Conservation (phyloP, 768 basidiomycete species). For the Lentinula detonsa region DNA sequence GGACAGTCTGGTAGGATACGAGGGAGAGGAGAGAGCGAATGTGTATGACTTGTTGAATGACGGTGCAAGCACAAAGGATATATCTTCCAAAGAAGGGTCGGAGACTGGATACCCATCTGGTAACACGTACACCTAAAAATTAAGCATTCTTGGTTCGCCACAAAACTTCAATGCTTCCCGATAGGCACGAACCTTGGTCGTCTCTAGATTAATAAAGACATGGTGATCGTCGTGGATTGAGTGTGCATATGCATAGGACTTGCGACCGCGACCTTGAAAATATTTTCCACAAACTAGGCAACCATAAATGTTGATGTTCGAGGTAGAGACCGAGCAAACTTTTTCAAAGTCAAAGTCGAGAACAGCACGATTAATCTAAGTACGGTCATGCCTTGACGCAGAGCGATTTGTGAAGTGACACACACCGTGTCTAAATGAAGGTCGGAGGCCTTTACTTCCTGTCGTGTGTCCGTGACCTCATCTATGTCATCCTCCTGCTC, state of each 20-base stretch:
- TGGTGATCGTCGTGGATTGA: constrained; percentile 98
- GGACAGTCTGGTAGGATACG: constrained; percentile 63
- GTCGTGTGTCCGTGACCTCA: constrained; percentile 16
- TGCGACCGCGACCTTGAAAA: constrained; percentile 93
- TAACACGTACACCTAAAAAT: constrained; percentile 84
- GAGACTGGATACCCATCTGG: constrained; percentile 96
- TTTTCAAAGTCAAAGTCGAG: constrained; percentile 99
- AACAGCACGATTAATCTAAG: constrained; percentile 79
- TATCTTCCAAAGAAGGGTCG: constrained; percentile 95
- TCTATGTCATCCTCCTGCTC: constrained; percentile 21
- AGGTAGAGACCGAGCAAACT: constrained; percentile 93
- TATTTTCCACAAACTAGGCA: constrained; percentile 99
- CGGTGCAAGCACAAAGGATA: constrained; percentile 84
- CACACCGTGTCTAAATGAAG: constrained; percentile 92
- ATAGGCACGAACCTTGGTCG: constrained; percentile 66
- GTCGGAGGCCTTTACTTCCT: constrained; percentile 60
- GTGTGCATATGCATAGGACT: constrained; percentile 93
- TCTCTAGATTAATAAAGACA: constrained; percentile 94
- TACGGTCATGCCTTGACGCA: background rate
- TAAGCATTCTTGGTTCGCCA: background rate
- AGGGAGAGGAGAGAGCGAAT: constrained; percentile 48
- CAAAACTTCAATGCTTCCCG: constrained; percentile 11
- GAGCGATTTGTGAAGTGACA: constrained; percentile 13
- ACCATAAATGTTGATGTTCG: constrained; percentile 96
- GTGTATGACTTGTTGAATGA: constrained; percentile 66